Conservation (phyloP, 2,329 filamentous ascomycete genomes). For the Neurospora sp. region DNA sequence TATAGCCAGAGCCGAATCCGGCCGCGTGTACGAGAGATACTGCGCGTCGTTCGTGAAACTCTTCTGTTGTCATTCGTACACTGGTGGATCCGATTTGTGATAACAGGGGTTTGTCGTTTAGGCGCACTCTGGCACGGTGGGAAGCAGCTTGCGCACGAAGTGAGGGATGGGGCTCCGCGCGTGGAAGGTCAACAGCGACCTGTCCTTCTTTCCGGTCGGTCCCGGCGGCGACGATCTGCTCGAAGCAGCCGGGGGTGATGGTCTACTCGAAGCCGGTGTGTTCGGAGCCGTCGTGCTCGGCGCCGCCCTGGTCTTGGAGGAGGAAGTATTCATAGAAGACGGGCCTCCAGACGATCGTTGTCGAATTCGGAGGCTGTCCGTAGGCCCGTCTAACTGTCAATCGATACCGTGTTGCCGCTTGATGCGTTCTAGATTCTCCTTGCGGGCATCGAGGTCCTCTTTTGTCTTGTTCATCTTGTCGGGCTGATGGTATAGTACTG, state of each 20-base stretch:
- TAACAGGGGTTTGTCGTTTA: constrained; percentile 14
- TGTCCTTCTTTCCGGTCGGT: constrained; percentile 34
- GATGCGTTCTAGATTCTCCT: constrained; percentile 95
- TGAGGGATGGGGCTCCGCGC: constrained; percentile 25
- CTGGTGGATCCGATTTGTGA: constrained; percentile 2
- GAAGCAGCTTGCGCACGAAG: constrained; percentile 27
- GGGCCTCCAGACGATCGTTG: constrained; percentile 47
- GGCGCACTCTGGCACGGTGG: constrained; percentile 26
- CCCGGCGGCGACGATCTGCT: neutral
- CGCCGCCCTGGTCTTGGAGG: constrained; percentile 20
- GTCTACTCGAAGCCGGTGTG: constrained; percentile 1
- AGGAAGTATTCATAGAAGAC: constrained; percentile 40
- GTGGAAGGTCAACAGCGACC: constrained; percentile 27
- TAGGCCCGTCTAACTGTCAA: constrained; percentile 74
- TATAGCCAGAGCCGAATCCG: constrained; percentile 9
- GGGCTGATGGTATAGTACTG: constrained; percentile 55
- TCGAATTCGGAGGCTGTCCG: constrained; percentile 38
- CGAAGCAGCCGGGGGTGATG: neutral
- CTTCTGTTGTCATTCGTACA: constrained; percentile 8
- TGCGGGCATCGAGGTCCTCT: constrained; percentile 87
- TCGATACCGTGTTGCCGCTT: constrained; percentile 98
- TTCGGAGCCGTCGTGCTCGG: constrained; percentile 29
- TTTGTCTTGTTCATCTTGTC: constrained; percentile 69
- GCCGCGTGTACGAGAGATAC: constrained; percentile 2
- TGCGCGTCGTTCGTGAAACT: constrained; percentile 5